A percentile compares a stretch with the other conserved stretches of the same genome.
These are phyloP conservation scores for Clarireedia homoeocarpa DNA, from an alignment of 2,329 filamentous ascomycete species.

Conservation along the genomic window DNA sequence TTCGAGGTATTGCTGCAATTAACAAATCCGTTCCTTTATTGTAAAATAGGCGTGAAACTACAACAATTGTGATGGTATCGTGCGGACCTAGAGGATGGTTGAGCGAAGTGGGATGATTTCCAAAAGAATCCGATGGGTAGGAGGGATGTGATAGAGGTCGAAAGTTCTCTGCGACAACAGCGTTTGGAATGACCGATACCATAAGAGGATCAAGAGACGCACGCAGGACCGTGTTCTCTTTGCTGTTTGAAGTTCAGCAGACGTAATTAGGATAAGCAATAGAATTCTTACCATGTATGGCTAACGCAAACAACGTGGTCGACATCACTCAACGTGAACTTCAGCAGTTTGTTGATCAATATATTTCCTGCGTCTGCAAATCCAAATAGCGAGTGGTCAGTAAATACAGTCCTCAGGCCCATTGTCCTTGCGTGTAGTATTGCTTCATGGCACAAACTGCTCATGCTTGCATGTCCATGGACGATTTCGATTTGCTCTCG, in stretches of 20 bases:
- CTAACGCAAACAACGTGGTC: slow-evolving; percentile 98
- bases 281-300: slow-evolving; percentile 76
- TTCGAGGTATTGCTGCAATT: slow-evolving; percentile 91
- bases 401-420: slow-evolving; percentile 93
- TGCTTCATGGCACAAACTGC: slow-evolving; percentile 87
- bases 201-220: slow-evolving; percentile 92
- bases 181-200: slow-evolving; percentile 97
- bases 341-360: slow-evolving; percentile 91
- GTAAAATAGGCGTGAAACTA: slow-evolving; percentile 95
- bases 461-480: slow-evolving; percentile 92
- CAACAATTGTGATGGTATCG: slow-evolving; percentile 90
- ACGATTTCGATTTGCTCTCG: slow-evolving; percentile 95
- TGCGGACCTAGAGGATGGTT: slow-evolving; percentile 67
- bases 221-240: slow-evolving; percentile 93
- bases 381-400: slow-evolving; percentile 93
- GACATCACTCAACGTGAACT: slow-evolving; percentile 92
- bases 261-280: background rate
- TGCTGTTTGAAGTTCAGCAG: slow-evolving; percentile 46
- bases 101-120: slow-evolving; percentile 34
- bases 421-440: slow-evolving; percentile 93
- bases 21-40: slow-evolving; percentile 97
- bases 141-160: slow-evolving; percentile 54
- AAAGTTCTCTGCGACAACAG: slow-evolving; percentile 94
- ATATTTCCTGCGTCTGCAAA: slow-evolving; percentile 96
- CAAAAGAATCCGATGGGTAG: slow-evolving; percentile 33